These are phyloP conservation scores for Ceratobasidium sp. DNA, from an alignment of 1,284 basidiomycete species.

Conservation along the genomic window DNA sequence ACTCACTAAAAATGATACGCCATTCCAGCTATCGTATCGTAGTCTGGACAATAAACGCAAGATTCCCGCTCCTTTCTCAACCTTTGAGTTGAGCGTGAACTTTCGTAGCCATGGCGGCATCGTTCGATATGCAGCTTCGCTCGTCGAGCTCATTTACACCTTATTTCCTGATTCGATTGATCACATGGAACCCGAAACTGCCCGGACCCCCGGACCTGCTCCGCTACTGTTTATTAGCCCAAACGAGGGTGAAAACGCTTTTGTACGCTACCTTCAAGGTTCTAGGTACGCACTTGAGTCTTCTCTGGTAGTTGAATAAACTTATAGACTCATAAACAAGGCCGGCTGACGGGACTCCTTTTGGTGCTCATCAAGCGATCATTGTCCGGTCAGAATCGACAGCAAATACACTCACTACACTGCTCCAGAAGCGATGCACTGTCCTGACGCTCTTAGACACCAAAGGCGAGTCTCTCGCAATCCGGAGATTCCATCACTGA, in stretches of 20 bases:
- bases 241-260: slow-evolving; percentile 5
- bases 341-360: slow-evolving; percentile 71
- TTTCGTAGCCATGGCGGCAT: slow-evolving; percentile 80
- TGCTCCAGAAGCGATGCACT: slow-evolving; percentile 73
- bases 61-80: slow-evolving; percentile 57
- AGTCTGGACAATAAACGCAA: slow-evolving; percentile 46
- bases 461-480: not conserved
- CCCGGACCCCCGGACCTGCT: slow-evolving; percentile 7
- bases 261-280: slow-evolving; percentile 19
- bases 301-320: too few species aligned
- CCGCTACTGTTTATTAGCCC: slow-evolving; percentile 57
- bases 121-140: slow-evolving; percentile 73
- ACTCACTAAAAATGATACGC: not conserved
- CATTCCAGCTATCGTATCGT: slow-evolving; percentile 13
- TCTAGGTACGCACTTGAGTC: slow-evolving; percentile 8
- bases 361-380: slow-evolving; percentile 64
- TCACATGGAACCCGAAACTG: slow-evolving; percentile 68
- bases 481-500: too few species aligned
- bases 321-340: slow-evolving; percentile 53
- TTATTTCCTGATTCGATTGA: slow-evolving; percentile 80
- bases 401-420: slow-evolving; percentile 60
- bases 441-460: slow-evolving; percentile 56
- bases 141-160: slow-evolving; percentile 71
- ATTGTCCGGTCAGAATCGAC: slow-evolving; percentile 68
- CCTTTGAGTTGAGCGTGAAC: slow-evolving; percentile 74